These are phyloP conservation scores for Middelhovenomyces tepae DNA, from an alignment of 805 yeast species.

Conservation along the genomic window DNA sequence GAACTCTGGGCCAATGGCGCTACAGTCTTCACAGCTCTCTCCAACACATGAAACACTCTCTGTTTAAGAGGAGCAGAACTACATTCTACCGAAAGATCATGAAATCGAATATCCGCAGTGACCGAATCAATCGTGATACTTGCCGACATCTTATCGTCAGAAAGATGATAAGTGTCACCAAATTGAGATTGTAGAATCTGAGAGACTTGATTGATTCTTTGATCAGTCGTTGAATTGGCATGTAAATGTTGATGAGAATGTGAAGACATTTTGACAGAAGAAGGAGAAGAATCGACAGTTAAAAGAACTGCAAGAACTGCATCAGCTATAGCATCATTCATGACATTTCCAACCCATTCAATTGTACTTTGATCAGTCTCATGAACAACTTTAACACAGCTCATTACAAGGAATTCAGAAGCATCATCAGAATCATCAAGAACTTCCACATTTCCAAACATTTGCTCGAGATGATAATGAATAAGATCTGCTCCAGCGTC, in stretches of 20 bases:
- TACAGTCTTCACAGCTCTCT: constrained; percentile 68
- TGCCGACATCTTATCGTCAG: constrained; percentile 37
- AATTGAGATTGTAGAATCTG: constrained; percentile 73
- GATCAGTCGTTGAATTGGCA: constrained; percentile 12
- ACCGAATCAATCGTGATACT: constrained; percentile 63
- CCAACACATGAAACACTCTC: constrained; percentile 72
- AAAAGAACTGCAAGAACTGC: constrained; percentile 82
- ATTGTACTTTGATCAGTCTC: constrained; percentile 49
- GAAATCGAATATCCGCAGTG: constrained; percentile 60
- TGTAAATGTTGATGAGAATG: constrained; percentile 42
- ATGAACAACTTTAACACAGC: constrained; percentile 45
- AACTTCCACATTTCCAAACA: constrained; percentile 82
- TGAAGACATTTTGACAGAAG: constrained; percentile 82
- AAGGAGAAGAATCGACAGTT: constrained; percentile 91
- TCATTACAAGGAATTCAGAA: constrained; percentile 46
- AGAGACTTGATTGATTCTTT: constrained; percentile 41
- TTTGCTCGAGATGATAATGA: constrained; percentile 84
- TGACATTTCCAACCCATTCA: constrained; percentile 84
- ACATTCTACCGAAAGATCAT: constrained; percentile 60
- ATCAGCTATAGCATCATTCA: constrained; percentile 92
- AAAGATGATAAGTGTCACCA: constrained; percentile 55
- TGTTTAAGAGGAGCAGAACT: constrained; percentile 67
- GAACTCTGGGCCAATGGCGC: constrained; percentile 53
- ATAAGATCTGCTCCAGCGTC: constrained; percentile 75
- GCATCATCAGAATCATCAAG: constrained; percentile 39